Percentiles rank a stretch among this genome's conserved stretches.
Evolutionary conservation across 1,284 basidiomycete genomes (phyloP).

Genomic region (Rhodotorula sp.): DNA sequence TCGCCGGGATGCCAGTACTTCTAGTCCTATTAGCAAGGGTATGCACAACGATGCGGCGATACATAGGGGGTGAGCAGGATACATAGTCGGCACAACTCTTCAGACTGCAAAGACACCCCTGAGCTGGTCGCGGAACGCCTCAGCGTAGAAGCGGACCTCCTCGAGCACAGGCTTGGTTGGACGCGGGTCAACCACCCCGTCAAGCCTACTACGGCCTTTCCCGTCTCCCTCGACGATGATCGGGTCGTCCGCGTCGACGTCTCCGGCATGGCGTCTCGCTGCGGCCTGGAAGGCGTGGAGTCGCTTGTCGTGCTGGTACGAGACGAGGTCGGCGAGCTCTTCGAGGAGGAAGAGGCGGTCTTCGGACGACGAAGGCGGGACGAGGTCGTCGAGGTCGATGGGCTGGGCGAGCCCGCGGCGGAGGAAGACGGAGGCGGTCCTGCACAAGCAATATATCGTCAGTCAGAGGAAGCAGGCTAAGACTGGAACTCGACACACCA

Average conservation of each 20-base stretch:
- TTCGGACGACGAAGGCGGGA: conserved; percentile 17
- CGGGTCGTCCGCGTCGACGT: conserved; percentile 40
- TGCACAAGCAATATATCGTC: not conserved
- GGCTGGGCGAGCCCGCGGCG: conserved; percentile 33
- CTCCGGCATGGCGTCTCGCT: conserved; percentile 25
- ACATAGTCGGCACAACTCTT: not conserved
- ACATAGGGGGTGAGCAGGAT: too few species aligned
- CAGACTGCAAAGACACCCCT: conserved; percentile 29
- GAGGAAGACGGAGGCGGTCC: conserved; percentile 35
- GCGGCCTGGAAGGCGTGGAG: conserved; percentile 15
- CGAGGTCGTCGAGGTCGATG: conserved; percentile 30
- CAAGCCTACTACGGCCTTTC: conserved; percentile 21
- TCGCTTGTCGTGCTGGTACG: conserved; percentile 27
- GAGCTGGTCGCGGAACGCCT: conserved; percentile 25
- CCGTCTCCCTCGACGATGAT: conserved; percentile 43
- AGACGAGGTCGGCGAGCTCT: conserved; percentile 34
- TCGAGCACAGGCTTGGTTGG: conserved; percentile 11
- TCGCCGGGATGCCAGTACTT: too few species aligned
- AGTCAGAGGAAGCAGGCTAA: not conserved
- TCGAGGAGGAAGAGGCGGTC: conserved; percentile 33
- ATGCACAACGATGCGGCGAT: too few species aligned
- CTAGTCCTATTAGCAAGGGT: too few species aligned
- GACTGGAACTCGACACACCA: conserved; percentile 16
- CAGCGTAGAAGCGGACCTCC: conserved; percentile 26
- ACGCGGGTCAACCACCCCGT: conserved; percentile 18